Percentiles rank a stretch among this genome's conserved stretches.
These are phyloP conservation scores for Cryptococcus sp. DNA, from an alignment of 1,284 basidiomycete species.

Conservation along the genomic window DNA sequence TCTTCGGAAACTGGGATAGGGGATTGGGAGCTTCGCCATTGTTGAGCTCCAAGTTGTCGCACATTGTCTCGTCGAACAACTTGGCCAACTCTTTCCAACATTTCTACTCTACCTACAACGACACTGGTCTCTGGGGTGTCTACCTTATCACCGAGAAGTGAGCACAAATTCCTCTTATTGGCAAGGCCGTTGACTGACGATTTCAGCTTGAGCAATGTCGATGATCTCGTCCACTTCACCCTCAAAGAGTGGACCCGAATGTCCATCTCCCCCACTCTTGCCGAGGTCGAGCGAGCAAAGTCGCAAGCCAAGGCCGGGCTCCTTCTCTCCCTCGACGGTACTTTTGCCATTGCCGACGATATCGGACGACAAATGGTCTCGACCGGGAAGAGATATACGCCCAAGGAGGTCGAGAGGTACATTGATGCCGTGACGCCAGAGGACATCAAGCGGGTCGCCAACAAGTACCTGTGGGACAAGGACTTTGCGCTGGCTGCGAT, in stretches of 20 bases:
- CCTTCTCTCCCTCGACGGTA: constrained; percentile 85
- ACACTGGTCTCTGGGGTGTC: constrained; percentile 99
- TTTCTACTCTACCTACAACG: constrained; percentile 99
- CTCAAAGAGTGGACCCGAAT: constrained; percentile 96
- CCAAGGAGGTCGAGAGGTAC: constrained; percentile 87
- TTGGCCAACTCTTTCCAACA: constrained; percentile 99
- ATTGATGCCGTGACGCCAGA: constrained; percentile 80
- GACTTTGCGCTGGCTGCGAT: constrained; percentile 47
- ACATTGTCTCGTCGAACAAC: constrained; percentile 88
- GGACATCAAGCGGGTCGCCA: constrained; percentile 92
- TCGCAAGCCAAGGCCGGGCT: constrained; percentile 94
- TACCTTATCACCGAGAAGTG: constrained; percentile 91
- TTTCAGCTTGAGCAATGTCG: constrained; percentile 65
- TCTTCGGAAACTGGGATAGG: constrained; percentile 99
- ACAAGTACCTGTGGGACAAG: constrained; percentile 93
- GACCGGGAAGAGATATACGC: constrained; percentile 80
- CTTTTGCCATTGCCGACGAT: constrained; percentile 95
- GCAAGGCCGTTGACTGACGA: not conserved
- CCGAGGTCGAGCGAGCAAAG: constrained; percentile 95
- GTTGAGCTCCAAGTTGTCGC: constrained; percentile 83
- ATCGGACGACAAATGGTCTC: constrained; percentile 96
- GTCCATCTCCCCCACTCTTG: constrained; percentile 74
- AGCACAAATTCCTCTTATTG: constrained; percentile 10
- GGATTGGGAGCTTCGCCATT: constrained; percentile 85
- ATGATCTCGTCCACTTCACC: constrained; percentile 92